These are phyloP conservation scores for Sugiyamaella qingdaonensis DNA, from an alignment of 805 yeast genomes.

Conservation along the genomic window DNA sequence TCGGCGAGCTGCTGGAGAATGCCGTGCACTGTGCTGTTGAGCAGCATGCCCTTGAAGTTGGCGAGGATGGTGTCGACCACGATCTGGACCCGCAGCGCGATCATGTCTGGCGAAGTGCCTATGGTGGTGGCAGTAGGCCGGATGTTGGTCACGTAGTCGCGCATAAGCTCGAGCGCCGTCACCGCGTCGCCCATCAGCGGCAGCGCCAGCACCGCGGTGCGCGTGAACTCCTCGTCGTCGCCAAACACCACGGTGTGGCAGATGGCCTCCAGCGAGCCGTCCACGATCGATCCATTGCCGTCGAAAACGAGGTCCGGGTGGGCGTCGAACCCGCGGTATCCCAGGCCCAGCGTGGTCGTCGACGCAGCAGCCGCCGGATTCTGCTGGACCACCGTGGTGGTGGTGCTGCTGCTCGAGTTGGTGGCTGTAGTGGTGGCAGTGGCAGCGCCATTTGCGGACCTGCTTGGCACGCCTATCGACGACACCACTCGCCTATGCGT, in stretches of 20 bases:
- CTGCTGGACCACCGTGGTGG: not conserved
- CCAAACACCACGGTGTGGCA: slow-evolving; percentile 69
- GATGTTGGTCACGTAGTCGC: slow-evolving; percentile 34
- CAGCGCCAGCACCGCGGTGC: slow-evolving; percentile 46
- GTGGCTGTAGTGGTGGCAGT: not conserved
- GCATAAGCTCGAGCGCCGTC: slow-evolving; percentile 42
- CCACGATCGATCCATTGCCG: slow-evolving; percentile 41
- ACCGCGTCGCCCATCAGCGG: slow-evolving; percentile 52
- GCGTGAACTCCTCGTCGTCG: slow-evolving; percentile 37
- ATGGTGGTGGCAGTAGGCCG: not conserved
- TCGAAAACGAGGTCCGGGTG: slow-evolving; percentile 61
- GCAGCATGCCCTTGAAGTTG: slow-evolving; percentile 62
- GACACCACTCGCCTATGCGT: not conserved
- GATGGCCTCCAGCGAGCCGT: slow-evolving; percentile 65
- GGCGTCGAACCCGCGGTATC: slow-evolving; percentile 35
- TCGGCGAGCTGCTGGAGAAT: slow-evolving; percentile 52
- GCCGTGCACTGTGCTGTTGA: slow-evolving; percentile 59
- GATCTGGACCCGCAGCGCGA: slow-evolving; percentile 49
- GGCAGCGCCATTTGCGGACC: not conserved
- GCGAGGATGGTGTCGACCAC: slow-evolving; percentile 55
- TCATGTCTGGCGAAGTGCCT: slow-evolving; percentile 34
- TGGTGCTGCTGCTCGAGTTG: not conserved
- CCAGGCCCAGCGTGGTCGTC: not conserved
- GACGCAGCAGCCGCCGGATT: not conserved
- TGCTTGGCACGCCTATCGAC: not conserved